Conservation (phyloP, 2,329 filamentous ascomycete species). For the Colletotrichum chrysophilum region DNA sequence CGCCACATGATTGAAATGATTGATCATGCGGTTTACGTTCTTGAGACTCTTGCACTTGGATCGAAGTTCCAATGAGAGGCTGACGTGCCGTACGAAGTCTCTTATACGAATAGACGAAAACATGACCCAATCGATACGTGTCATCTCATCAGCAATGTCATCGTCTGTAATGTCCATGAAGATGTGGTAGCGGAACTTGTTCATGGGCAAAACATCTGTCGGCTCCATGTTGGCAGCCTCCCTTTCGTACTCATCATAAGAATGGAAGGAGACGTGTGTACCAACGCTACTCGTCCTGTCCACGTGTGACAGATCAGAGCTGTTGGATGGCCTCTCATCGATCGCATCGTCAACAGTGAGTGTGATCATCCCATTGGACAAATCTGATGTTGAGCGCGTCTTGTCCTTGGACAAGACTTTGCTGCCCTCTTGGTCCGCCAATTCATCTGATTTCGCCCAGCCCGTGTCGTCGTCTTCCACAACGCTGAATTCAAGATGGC, state of each 20-base stretch:
- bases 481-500: constrained; percentile 74
- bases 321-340: constrained; percentile 49
- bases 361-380: constrained; percentile 51
- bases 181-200: constrained; percentile 86
- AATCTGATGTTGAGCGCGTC: constrained; percentile 31
- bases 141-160: constrained; percentile 88
- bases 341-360: constrained; percentile 53
- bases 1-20: constrained; percentile 87
- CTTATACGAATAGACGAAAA: constrained; percentile 93
- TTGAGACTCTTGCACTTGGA: constrained; percentile 78
- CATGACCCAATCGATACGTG: constrained; percentile 97
- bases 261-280: constrained; percentile 63
- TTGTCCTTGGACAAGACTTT: constrained; percentile 35
- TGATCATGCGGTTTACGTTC: constrained; percentile 93
- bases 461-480: constrained; percentile 89
- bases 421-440: constrained; percentile 37
- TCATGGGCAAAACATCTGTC: constrained; percentile 70
- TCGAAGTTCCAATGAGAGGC: constrained; percentile 72
- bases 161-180: constrained; percentile 89
- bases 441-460: constrained; percentile 84
- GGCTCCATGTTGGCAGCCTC: constrained; percentile 78
- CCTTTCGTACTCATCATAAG: constrained; percentile 80
- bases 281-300: constrained; percentile 42
- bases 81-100: constrained; percentile 91
- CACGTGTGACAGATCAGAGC: constrained; percentile 47